Evolutionary conservation across 257 asterid genomes (phyloP).

Genomic region (Nicotiana benthamiana): DNA sequence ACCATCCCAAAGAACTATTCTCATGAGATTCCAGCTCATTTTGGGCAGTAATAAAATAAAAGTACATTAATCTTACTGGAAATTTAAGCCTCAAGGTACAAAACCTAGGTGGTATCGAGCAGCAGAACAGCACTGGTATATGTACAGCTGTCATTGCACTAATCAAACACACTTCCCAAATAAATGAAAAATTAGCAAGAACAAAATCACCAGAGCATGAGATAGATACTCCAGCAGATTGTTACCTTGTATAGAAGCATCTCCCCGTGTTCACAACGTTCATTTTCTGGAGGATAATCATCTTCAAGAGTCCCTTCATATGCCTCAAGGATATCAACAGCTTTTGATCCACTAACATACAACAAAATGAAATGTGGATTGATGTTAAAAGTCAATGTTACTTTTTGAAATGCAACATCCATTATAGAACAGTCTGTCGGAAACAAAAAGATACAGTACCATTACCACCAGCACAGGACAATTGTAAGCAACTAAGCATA

Average conservation of each 20-base stretch:
- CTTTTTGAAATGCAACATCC: too few species aligned
- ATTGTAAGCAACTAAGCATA: background rate
- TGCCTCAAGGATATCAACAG: slow-evolving; percentile 94
- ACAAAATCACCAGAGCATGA: background rate
- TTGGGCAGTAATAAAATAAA: background rate
- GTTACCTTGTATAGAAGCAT: slow-evolving; percentile 96
- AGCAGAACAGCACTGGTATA: background rate
- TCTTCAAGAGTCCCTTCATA: slow-evolving; percentile 99
- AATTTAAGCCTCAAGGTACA: background rate
- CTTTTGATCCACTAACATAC: slow-evolving; percentile 72
- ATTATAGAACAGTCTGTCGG: background rate
- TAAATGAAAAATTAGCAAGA: background rate
- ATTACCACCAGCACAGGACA: background rate
- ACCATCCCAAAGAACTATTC: background rate
- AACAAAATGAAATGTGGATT: slow-evolving; percentile 9
- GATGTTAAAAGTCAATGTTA: background rate
- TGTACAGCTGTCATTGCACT: background rate
- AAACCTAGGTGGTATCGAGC: background rate
- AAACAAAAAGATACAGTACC: background rate
- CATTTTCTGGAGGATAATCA: slow-evolving; percentile 94
- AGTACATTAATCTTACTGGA: background rate
- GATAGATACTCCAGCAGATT: background rate
- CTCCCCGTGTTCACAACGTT: slow-evolving; percentile 93
- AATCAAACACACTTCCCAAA: background rate
- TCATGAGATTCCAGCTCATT: background rate